Evolutionary conservation across 2,329 filamentous ascomycete species (phyloP).

Genomic region (Ophiocordyceps polyrhachis-furcata): DNA sequence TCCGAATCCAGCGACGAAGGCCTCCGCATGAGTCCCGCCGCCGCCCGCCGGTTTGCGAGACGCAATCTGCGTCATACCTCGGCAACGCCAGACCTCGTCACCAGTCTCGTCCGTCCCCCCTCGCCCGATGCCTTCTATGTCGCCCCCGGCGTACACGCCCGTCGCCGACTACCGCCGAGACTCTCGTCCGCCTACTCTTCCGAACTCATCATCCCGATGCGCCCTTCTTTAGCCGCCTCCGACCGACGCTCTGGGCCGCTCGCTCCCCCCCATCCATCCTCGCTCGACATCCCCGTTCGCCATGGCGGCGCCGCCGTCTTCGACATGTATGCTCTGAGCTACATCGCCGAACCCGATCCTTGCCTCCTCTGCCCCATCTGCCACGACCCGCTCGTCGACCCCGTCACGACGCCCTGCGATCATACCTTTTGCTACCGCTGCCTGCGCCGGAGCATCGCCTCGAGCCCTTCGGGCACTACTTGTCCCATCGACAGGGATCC

Average conservation of each 20-base stretch:
- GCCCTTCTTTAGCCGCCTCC: slow-evolving; percentile 8
- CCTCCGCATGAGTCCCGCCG: slow-evolving; percentile 14
- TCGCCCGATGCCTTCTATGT: slow-evolving; percentile 18
- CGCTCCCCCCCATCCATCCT: slow-evolving; percentile 17
- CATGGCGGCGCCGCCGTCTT: slow-evolving; percentile 20
- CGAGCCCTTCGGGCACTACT: slow-evolving; percentile 19
- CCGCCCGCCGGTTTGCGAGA: slow-evolving; percentile 17
- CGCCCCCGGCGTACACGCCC: slow-evolving; percentile 9
- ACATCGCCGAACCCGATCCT: slow-evolving; percentile 23
- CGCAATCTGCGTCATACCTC: slow-evolving; percentile 16
- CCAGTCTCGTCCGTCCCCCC: slow-evolving; percentile 18
- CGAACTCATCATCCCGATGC: slow-evolving; percentile 2
- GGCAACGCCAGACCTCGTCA: slow-evolving; percentile 21
- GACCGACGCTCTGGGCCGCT: slow-evolving; percentile 16
- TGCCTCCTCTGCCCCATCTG: slow-evolving; percentile 37
- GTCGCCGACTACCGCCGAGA: slow-evolving; percentile 5
- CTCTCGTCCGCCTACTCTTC: slow-evolving; percentile 1
- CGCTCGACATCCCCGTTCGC: slow-evolving; percentile 18
- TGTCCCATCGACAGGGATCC: slow-evolving; percentile 42
- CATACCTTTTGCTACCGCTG: slow-evolving; percentile 47
- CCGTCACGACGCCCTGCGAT: slow-evolving; percentile 42
- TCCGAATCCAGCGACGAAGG: slow-evolving; percentile 20
- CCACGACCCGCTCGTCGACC: slow-evolving; percentile 39
- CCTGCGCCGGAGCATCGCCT: slow-evolving; percentile 23
- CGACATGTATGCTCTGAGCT: slow-evolving; percentile 26